Evolutionary conservation across 176 grass and related monocot species (phyloP).

Genomic region (Canna indica): DNA sequence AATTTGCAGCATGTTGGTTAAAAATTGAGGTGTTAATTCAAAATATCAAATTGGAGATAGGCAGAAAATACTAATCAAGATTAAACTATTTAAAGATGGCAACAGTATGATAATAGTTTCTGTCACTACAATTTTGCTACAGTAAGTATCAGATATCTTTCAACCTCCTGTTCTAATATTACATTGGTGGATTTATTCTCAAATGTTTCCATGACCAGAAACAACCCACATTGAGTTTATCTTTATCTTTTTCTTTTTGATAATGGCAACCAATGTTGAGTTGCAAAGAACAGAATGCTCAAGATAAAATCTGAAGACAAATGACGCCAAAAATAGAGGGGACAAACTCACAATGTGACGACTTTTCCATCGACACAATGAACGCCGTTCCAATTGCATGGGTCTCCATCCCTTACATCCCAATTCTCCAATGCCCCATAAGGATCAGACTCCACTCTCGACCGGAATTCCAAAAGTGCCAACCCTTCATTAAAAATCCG

Average conservation of each 20-base stretch:
- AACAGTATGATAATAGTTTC: background rate
- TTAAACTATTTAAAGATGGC: background rate
- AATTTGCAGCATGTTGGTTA: background rate
- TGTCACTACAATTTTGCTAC: background rate
- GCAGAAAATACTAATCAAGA: background rate
- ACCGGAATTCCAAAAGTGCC: conserved; percentile 56
- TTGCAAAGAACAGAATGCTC: background rate
- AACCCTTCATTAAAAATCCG: conserved; percentile 33
- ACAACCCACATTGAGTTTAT: background rate
- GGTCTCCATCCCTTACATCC: conserved; percentile 36
- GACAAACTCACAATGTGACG: conserved; percentile 59
- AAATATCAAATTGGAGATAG: background rate
- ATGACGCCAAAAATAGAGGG: background rate
- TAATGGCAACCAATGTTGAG: background rate
- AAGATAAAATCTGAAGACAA: background rate
- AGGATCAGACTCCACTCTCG: conserved; percentile 59
- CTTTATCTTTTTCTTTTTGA: too few relatives aligned
- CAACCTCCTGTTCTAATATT: too few relatives aligned
- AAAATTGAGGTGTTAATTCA: background rate
- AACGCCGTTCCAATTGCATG: conserved; percentile 80
- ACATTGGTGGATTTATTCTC: background rate
- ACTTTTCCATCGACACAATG: conserved; percentile 49
- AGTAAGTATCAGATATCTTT: too few relatives aligned
- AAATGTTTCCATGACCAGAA: background rate
- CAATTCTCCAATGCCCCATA: conserved; percentile 61